Conservation (phyloP, 2,329 filamentous ascomycete genomes). For the Tympanopsis confertula region DNA sequence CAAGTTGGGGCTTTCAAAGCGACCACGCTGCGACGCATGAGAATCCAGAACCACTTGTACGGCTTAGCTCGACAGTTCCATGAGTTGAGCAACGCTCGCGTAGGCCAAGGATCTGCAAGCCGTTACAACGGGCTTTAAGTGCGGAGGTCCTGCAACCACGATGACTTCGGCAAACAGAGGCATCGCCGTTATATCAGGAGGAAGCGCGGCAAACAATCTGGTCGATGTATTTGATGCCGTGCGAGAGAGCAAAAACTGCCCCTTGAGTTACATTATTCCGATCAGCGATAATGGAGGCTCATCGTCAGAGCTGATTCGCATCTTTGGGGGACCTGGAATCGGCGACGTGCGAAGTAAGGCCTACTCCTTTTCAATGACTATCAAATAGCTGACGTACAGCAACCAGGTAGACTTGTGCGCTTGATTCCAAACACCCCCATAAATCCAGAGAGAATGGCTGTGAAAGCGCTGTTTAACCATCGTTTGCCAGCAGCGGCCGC, state of each 20-base stretch:
- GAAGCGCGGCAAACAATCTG: conserved; percentile 85
- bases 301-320: conserved; percentile 83
- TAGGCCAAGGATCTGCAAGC: too few relatives aligned
- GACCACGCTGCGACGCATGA: too few relatives aligned
- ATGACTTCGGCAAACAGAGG: too few relatives aligned
- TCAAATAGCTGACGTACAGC: conserved; percentile 2
- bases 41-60: too few relatives aligned
- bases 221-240: conserved; percentile 77
- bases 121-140: too few relatives aligned
- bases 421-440: conserved; percentile 63
- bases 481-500: conserved; percentile 54
- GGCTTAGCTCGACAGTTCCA: too few relatives aligned
- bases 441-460: conserved; percentile 56
- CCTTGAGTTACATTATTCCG: conserved; percentile 77
- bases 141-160: too few relatives aligned
- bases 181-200: conserved; percentile 81
- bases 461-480: conserved; percentile 79
- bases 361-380: not conserved
- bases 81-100: too few relatives aligned
- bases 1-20: too few relatives aligned
- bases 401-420: conserved; percentile 69
- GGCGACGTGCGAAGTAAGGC: conserved; percentile 63
- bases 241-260: conserved; percentile 50
- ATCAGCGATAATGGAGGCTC: conserved; percentile 94
- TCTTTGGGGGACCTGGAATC: conserved; percentile 82